These are phyloP conservation scores for Sporothrix humicola DNA, from an alignment of 2,329 filamentous ascomycete species.

Conservation along the genomic window DNA sequence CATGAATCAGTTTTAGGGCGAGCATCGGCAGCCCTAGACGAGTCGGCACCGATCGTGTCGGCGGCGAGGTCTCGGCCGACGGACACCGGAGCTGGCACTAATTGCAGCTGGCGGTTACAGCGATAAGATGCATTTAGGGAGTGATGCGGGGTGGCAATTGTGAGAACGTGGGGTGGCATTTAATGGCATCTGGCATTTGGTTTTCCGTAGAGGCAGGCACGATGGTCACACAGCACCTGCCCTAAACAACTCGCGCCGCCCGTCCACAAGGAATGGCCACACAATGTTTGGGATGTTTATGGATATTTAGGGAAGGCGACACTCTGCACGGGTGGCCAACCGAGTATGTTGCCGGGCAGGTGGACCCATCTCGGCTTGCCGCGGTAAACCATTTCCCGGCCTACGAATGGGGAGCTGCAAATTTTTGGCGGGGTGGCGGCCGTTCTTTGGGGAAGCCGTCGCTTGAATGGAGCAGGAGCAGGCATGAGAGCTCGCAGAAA, in stretches of 20 bases:
- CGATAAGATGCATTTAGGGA: background rate
- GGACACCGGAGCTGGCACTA: slow-evolving; percentile 6
- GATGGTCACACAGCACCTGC: slow-evolving; percentile 23
- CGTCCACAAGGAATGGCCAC: background rate
- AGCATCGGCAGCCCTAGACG: slow-evolving; percentile 28
- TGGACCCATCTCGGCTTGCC: slow-evolving; percentile 33
- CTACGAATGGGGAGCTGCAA: slow-evolving; percentile 22
- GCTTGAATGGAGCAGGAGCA: slow-evolving; percentile 26
- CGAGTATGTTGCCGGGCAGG: slow-evolving; percentile 29
- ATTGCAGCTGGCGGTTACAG: background rate
- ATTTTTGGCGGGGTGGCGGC: slow-evolving; percentile 24
- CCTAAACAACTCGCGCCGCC: background rate
- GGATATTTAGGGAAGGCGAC: slow-evolving; percentile 21
- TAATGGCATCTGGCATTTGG: background rate
- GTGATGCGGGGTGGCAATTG: background rate
- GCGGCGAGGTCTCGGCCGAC: slow-evolving; percentile 32
- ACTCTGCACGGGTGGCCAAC: slow-evolving; percentile 20
- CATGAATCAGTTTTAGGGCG: background rate
- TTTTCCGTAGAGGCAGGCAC: slow-evolving; percentile 9
- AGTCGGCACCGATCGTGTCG: slow-evolving; percentile 28
- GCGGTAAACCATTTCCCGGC: slow-evolving; percentile 34
- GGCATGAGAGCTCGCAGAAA: background rate
- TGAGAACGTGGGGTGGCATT: background rate
- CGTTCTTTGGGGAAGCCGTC: slow-evolving; percentile 24
- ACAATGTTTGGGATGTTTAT: background rate